Evolutionary conservation across 352 stramenopile species (phyloP).

Genomic region (Phytophthora uliginosa): DNA sequence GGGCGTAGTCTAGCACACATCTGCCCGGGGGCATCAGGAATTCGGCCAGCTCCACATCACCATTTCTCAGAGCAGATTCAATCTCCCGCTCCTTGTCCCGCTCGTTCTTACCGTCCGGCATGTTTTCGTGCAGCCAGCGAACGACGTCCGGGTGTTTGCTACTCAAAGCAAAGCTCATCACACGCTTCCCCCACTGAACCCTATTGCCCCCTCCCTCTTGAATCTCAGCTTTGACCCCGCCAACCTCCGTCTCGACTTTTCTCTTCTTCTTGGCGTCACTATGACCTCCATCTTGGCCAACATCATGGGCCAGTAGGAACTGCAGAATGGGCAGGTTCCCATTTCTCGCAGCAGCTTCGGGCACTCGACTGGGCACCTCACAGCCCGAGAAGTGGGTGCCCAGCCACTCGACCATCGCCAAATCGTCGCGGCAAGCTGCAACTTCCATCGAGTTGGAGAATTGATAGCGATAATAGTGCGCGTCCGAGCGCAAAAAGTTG

Average conservation of each 20-base stretch:
- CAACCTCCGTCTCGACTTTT: neutral
- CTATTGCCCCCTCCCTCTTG: neutral
- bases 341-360: neutral
- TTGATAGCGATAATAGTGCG: neutral
- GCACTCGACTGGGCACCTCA: neutral
- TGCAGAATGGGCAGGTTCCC: neutral
- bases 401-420: neutral
- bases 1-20: slow-evolving; percentile 16
- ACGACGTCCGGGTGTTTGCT: neutral
- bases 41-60: neutral
- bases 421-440: neutral
- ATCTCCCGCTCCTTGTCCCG: neutral
- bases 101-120: neutral
- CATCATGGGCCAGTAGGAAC: neutral
- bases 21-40: slow-evolving; percentile 9
- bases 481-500: neutral
- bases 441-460: neutral
- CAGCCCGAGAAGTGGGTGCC: neutral
- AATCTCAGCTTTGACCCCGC: neutral
- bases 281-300: neutral
- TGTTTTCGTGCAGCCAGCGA: slow-evolving; percentile 1
- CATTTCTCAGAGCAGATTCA: neutral
- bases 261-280: slow-evolving; percentile 2
- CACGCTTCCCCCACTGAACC: neutral
- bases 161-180: neutral